Evolutionary conservation across 1,284 basidiomycete species (phyloP), one percentile per base, ranked within the genome.

Genomic region (Testicularia cyperi): DNA sequence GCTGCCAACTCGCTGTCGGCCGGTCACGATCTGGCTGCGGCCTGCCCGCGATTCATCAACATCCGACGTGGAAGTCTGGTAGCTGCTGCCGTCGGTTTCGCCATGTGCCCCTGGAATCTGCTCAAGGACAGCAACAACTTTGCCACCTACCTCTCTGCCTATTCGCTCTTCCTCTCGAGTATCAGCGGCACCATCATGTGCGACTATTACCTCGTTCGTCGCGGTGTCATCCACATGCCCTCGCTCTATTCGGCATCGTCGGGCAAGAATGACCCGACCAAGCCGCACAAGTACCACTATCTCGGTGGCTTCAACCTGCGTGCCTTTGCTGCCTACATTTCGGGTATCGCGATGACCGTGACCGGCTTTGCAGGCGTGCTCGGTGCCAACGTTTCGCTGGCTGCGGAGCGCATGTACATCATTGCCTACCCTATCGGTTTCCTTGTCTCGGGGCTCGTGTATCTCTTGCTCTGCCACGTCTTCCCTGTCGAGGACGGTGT

Each of bases 1-100:
- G 86, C 86, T 10, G 88, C 90, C 38, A 92, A 92, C 79, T 86
- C 86, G 4, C 84, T 91, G 61, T 86, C 84, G 26, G 88, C 88
- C 5, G 88, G 90, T 6, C 88, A 88, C 68, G 89, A 92, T 77
- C 78, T 91, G 60, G 90, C 88, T 1, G 85, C 88, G 3, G 80
- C 90, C 6, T 72, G 78, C 45, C 79, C 89, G 44, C 84, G 86
- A 22, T 91, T 84, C 78, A 85, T 92, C 71, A 90, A 87, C 77
- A 91, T 92, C 68, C 84, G 89, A 20, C 83, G 88, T 15, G 89
- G 90, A 15, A 86, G 87, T 4, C 88, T 87, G 74, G 78, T 91
- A 39, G 86, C 85, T 15, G 86, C 86, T 1, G 80, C 86, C 27
- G 83, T 90, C 41, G 88, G 87, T 8, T 75, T 90, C 29, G 82